Conservation (phyloP, 1,284 basidiomycete species). For the Boletellus deceptivus region DNA sequence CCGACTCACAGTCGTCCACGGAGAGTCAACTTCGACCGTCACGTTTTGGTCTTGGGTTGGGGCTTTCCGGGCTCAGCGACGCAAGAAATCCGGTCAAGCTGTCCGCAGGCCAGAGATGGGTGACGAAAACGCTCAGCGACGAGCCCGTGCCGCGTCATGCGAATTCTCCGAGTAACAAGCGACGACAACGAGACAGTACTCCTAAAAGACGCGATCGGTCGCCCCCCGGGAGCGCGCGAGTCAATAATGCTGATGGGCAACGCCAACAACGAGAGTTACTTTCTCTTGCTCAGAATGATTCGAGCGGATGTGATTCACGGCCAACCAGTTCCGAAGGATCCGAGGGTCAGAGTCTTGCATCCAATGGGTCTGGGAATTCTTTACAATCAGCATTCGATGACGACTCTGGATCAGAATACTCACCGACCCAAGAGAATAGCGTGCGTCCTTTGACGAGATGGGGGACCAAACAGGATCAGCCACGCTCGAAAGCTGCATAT, state of each 20-base stretch:
- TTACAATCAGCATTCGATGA: slow-evolving; percentile 22
- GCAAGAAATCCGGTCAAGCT: slow-evolving; percentile 10
- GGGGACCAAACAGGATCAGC: slow-evolving; percentile 9
- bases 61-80: slow-evolving; percentile 20
- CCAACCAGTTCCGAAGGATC: slow-evolving; percentile 17
- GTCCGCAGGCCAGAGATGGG: slow-evolving; percentile 14
- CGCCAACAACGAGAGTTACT: slow-evolving; percentile 24
- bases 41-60: slow-evolving; percentile 32
- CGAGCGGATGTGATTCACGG: slow-evolving; percentile 24
- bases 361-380: slow-evolving; percentile 22
- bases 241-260: slow-evolving; percentile 10
- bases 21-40: slow-evolving; percentile 25
- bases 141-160: slow-evolving; percentile 5
- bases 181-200: slow-evolving; percentile 5
- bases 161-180: slow-evolving; percentile 9
- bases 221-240: slow-evolving; percentile 3
- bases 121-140: slow-evolving; percentile 8
- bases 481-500: background rate
- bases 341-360: slow-evolving; percentile 12
- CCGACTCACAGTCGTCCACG: slow-evolving; percentile 23
- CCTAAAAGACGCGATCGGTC: slow-evolving; percentile 13
- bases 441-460: slow-evolving; percentile 6
- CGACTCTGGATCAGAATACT: slow-evolving; percentile 34
- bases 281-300: slow-evolving; percentile 9
- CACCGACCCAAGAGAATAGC: slow-evolving; percentile 20